Percentiles rank a stretch among this genome's conserved stretches.
Evolutionary conservation across 257 asterid genomes (phyloP).

Genomic region (Gynochthodes officinalis): DNA sequence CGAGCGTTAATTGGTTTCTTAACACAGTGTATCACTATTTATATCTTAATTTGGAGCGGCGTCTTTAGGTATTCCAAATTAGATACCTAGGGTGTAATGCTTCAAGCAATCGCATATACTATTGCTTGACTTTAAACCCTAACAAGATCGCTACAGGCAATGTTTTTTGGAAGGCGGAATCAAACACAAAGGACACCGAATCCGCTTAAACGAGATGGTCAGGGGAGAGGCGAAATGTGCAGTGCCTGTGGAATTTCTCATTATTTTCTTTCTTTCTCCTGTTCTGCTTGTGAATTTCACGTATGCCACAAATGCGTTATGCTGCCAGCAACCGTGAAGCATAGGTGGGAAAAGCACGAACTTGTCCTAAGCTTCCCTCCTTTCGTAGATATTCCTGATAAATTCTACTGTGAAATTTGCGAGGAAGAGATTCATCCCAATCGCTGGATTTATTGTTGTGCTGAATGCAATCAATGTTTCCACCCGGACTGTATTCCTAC

Average conservation of each 20-base stretch:
- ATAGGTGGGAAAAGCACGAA: slow-evolving; percentile 3
- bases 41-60: no score
- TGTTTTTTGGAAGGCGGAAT: neutral
- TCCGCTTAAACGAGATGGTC: neutral
- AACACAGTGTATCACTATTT: no score
- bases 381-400: neutral
- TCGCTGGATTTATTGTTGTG: neutral
- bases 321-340: slow-evolving; percentile 7
- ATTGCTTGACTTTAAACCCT: no score
- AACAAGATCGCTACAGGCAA: no score
- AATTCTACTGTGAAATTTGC: slow-evolving; percentile 13
- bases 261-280: neutral
- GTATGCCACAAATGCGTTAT: neutral
- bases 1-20: no score
- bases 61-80: no score
- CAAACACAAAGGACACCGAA: neutral
- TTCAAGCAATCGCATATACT: no score
- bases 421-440: slow-evolving; percentile 5
- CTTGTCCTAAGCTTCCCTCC: neutral
- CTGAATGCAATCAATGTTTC: neutral
- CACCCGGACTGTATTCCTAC: no score
- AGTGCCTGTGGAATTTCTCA: neutral
- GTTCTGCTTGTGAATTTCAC: neutral
- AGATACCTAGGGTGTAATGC: no score
- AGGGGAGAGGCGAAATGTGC: no score